These are phyloP conservation scores for Tetrahymena elliotti DNA, from an alignment of 73 alveolate species.

Conservation along the genomic window DNA sequence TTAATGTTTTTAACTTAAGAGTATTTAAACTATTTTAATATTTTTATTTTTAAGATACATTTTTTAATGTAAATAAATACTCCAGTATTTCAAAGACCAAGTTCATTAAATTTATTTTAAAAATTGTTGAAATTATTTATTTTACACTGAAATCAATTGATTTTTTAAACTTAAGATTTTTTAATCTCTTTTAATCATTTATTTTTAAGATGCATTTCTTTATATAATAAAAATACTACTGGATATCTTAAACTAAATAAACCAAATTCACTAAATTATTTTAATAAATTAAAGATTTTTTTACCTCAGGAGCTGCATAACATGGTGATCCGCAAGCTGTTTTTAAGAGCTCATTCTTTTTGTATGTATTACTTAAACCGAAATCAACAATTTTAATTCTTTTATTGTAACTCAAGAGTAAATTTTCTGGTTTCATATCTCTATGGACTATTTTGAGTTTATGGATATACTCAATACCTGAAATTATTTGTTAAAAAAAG, in stretches of 20 bases:
- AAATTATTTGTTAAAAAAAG: slow-evolving; percentile 69
- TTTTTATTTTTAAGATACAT: too few species aligned
- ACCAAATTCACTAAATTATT: too few species aligned
- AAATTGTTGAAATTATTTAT: too few species aligned
- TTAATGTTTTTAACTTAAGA: too few species aligned
- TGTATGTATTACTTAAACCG: slow-evolving; percentile 77
- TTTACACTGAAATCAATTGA: neutral
- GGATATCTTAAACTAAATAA: too few species aligned
- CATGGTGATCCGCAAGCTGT: slow-evolving; percentile 92
- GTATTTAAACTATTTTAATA: too few species aligned
- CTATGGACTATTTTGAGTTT: slow-evolving; percentile 75
- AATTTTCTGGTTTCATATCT: slow-evolving; percentile 87
- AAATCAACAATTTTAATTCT: slow-evolving; percentile 80
- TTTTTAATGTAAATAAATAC: too few species aligned
- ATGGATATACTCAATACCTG: slow-evolving; percentile 80
- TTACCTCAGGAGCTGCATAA: slow-evolving; percentile 86
- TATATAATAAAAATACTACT: too few species aligned
- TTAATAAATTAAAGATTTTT: neutral
- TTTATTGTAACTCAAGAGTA: slow-evolving; percentile 62
- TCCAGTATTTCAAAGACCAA: too few species aligned
- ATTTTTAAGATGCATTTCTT: too few species aligned
- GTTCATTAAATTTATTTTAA: too few species aligned
- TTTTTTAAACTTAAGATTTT: neutral
- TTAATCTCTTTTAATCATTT: too few species aligned
- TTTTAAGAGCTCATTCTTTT: slow-evolving; percentile 49